Evolutionary conservation across 2,329 filamentous ascomycete species (phyloP).

Genomic region (Teratosphaeria zuluensis): DNA sequence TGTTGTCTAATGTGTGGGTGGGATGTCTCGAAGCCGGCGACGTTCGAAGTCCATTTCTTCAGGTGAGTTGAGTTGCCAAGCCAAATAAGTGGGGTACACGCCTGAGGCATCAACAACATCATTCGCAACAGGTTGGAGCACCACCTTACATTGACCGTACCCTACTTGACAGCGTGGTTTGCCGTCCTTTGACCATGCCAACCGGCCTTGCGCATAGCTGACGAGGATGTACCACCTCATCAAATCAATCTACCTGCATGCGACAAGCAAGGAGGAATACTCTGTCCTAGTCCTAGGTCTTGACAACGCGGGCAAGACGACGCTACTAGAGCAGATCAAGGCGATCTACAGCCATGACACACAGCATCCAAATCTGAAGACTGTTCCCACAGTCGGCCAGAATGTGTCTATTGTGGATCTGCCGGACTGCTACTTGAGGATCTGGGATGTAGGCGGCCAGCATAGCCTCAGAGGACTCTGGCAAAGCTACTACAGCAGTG

Average conservation of each 20-base stretch:
- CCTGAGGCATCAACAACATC: not conserved
- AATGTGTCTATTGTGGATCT: constrained; percentile 88
- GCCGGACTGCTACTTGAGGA: constrained; percentile 92
- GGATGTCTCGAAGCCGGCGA: not conserved
- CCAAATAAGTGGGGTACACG: not conserved
- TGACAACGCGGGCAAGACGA: constrained; percentile 97
- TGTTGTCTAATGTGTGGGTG: constrained; percentile 2
- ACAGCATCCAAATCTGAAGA: constrained; percentile 64
- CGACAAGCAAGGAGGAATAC: constrained; percentile 98
- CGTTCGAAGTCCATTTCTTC: not conserved
- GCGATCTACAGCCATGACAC: constrained; percentile 60
- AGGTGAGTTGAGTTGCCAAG: not conserved
- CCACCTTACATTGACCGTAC: not conserved
- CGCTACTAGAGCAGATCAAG: constrained; percentile 94
- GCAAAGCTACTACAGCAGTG: constrained; percentile 90
- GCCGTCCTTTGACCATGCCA: not conserved
- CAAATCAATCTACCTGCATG: constrained; percentile 89
- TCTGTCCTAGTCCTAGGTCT: constrained; percentile 93
- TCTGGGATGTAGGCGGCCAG: constrained; percentile 97
- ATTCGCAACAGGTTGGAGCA: not conserved
- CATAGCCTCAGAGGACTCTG: constrained; percentile 79
- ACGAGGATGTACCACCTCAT: constrained; percentile 80
- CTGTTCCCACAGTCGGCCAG: constrained; percentile 92
- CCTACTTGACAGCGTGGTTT: not conserved
- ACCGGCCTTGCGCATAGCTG: not conserved